Evolutionary conservation across 306 rosid genomes (phyloP), one percentile per base, ranked within the genome.

Genomic region (Styphnolobium japonicum): DNA sequence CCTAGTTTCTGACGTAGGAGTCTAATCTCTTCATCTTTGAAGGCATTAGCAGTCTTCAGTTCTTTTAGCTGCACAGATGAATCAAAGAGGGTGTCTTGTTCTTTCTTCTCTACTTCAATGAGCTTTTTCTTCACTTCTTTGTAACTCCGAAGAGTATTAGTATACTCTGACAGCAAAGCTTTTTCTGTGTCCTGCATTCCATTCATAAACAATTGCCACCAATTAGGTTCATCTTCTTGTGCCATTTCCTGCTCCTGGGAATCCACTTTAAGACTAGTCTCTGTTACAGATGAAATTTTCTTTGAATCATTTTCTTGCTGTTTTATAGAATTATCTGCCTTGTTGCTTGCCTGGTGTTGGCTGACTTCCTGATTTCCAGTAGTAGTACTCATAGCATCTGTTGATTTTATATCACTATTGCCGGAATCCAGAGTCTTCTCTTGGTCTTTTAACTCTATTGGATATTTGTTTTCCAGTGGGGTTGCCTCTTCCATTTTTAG

Each of bases 1-100:
- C 73, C 84, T 37, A 93, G 81, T 80, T 93, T 93, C 82, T 86
- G 85, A 37, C 76, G 92, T 72, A 93, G 85, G 48, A 90, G 82
- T 85, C 87, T 87, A 75, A 89, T 93, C 81, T 93, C 95, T 62
- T 90, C 94, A 67, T 93, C 94, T 75, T 93, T 93, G 83, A 70
- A 15, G 10, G 89, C 90, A 83, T 86, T 84, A 6, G 79, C 34
- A 63, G 71, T 77, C 86, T 83, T 88, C 49, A 91, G 84, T 80
- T 91, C 93, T 71, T 87, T 88, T 48, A 93, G 60, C 83, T 82
- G 89, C 77, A 80, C 75, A 6, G 94, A 84, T 29, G 90, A 79
- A 62, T 89, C 93, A 72, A 85, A 80, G 25, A 53, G 80, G 69
- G 74, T 66, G 21, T 81, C 89, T 46, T 62, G 86, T 36, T 34